These are phyloP conservation scores for Penicillium alfredii DNA, from an alignment of 495 filamentous ascomycete genomes.

Conservation along the genomic window DNA sequence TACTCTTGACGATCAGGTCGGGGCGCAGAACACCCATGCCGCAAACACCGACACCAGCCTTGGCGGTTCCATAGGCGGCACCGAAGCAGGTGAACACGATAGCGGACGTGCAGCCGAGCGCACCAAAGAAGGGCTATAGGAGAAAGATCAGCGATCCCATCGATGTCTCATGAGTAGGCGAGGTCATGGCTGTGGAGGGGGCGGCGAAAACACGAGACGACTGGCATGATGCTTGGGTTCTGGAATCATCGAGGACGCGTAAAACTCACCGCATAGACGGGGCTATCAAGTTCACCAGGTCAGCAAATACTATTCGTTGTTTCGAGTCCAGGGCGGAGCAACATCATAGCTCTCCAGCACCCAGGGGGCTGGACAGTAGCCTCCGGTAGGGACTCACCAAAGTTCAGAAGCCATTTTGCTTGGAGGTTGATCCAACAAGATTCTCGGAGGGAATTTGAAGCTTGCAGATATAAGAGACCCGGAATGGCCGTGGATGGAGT, in stretches of 20 bases:
- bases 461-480: constrained; percentile 17
- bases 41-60: constrained; percentile 97
- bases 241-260: too few relatives aligned
- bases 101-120: constrained; percentile 96
- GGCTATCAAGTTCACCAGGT: constrained; percentile 51
- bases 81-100: constrained; percentile 99
- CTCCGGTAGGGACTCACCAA: constrained; percentile 65
- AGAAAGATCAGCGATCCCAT: constrained; percentile 22
- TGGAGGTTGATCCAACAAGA: constrained; percentile 10
- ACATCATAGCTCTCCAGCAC: constrained; percentile 20
- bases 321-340: constrained; percentile 1
- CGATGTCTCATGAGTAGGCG: constrained; percentile 1
- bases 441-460: constrained; percentile 10
- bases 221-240: too few relatives aligned
- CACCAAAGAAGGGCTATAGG: constrained; percentile 93
- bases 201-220: constrained; percentile 16
- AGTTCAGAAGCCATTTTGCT: constrained; percentile 58
- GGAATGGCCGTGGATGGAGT: constrained; percentile 6
- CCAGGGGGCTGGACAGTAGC: too few relatives aligned
- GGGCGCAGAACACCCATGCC: constrained; percentile 96
- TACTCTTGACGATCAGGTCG: constrained; percentile 99
- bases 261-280: constrained; percentile 95
- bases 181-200: constrained; percentile 9
- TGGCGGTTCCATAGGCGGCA: constrained; percentile 96
- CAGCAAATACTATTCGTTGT: constrained; percentile 31